Conservation (phyloP, 148 eudicot genomes). For the Talinum fruticosum region DNA sequence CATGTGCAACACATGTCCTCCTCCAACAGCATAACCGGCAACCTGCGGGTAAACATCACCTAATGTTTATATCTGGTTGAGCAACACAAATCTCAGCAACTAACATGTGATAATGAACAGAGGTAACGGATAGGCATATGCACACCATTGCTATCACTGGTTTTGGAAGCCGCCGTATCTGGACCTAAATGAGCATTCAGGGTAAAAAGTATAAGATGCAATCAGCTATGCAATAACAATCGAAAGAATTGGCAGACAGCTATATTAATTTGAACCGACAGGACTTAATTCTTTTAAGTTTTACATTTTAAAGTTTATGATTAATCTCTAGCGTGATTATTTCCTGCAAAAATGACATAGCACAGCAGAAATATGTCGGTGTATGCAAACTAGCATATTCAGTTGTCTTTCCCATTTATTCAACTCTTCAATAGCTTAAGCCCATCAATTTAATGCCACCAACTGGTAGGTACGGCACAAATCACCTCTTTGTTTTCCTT, state of each 20-base stretch:
- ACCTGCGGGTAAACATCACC: constrained; percentile 42
- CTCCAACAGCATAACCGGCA: constrained; percentile 99
- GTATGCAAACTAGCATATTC: too few species aligned
- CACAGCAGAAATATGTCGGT: too few species aligned
- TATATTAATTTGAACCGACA: not conserved
- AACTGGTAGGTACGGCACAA: not conserved
- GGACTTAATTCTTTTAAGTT: too few species aligned
- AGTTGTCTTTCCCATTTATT: too few species aligned
- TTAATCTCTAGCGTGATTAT: too few species aligned
- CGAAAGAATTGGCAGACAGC: not conserved
- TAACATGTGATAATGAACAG: not conserved
- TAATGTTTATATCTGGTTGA: not conserved
- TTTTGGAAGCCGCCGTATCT: constrained; percentile 90
- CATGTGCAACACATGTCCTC: constrained; percentile 95
- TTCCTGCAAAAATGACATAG: too few species aligned
- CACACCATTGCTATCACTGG: constrained; percentile 97
- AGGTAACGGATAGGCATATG: not conserved
- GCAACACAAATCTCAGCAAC: not conserved
- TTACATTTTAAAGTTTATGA: too few species aligned
- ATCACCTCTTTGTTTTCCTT: too few species aligned
- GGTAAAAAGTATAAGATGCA: not conserved
- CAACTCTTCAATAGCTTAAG: too few species aligned
- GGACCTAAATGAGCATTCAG: constrained; percentile 46
- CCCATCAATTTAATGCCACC: not conserved
- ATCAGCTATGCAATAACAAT: not conserved